Evolutionary conservation across 176 grass and related monocot species (phyloP), one percentile per base, ranked within the genome.

Genomic region (Elaeis guineensis): DNA sequence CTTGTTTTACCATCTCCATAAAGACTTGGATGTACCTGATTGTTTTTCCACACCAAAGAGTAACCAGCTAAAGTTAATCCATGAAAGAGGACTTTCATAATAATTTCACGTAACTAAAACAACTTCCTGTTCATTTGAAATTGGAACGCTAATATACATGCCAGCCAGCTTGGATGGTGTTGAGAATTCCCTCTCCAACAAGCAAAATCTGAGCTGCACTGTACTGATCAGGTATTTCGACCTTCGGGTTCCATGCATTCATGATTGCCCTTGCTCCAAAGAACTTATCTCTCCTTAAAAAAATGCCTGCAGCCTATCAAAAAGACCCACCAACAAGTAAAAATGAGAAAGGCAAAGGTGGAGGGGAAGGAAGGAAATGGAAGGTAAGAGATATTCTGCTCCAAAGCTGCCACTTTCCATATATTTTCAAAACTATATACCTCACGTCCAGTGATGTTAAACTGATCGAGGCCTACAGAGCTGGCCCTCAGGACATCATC

Each of bases 171-270:
- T n/a, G n/a, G n/a, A n/a, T n/a, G 72, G 83, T 97, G 75, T 91
- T 97, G 50, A 89, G 83, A 23, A 23, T 64, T 97, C 87, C 92
- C 39, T 23, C 23, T 23, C 87, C 87, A 48, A 97, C 72, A 63
- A 97, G 83, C 92, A 83, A 91, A 50, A 97, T 78, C 69, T 97
- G 87, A 48, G 87, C 91, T 57, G 91, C 69, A 73, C 92, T 97
- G 60, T 91, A 97, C 70, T 97, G 87, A 57, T 88, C 88, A 1
- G 78, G 50, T 73, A 85, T 84, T 82, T 88, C 78, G 24, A 97
- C 91, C 79, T 82, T 88, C 23, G 87, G 87, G 44, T 72, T 80
- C 92, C 92, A 97, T 4, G 91, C 87, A 82, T 97, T 97, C 62
- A 97, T 97, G 61, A 87, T 91, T 32, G 84, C 92, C 79, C 91